Conservation (phyloP, 352 stramenopile species). For the Globisporangium parvum region DNA sequence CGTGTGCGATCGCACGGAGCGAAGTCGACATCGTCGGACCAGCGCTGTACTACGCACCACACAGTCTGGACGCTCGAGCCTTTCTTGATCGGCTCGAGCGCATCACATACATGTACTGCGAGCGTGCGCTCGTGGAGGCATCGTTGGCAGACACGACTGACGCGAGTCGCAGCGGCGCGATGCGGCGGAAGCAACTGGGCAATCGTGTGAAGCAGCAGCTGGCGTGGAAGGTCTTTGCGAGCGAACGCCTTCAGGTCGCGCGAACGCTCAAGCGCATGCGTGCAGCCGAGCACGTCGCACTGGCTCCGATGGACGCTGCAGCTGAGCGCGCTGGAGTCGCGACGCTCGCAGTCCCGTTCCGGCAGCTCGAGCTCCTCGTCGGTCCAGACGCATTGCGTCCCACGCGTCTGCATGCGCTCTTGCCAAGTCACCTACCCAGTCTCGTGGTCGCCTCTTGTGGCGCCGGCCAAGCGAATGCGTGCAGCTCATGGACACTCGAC, state of each 20-base stretch:
- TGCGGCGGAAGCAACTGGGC: constrained; percentile 1
- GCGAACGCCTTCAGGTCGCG: constrained; percentile 36
- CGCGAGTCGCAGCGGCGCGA: neutral
- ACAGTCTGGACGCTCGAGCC: neutral
- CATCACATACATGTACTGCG: neutral
- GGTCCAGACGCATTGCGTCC: constrained; percentile 1
- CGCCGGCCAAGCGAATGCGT: neutral
- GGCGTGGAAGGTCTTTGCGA: constrained; percentile 53
- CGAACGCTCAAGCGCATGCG: constrained; percentile 26
- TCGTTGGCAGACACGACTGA: neutral
- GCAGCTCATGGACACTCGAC: constrained; percentile 2
- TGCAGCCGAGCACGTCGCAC: constrained; percentile 5
- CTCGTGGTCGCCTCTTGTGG: neutral
- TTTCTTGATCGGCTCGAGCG: constrained; percentile 4
- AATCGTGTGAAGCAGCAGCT: constrained; percentile 31
- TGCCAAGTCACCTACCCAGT: neutral
- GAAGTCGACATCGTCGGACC: constrained; percentile 10
- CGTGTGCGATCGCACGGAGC: constrained; percentile 17
- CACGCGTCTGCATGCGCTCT: neutral
- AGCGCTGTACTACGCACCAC: constrained; percentile 18
- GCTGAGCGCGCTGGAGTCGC: constrained; percentile 2
- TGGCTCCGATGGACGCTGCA: neutral
- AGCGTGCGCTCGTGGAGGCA: neutral
- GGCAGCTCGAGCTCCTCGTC: constrained; percentile 11
- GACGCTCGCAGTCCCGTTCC: constrained; percentile 2